A percentile compares a stretch with the other conserved stretches of the same genome.
phyloP scores from a whole-genome alignment of 2,329 filamentous ascomycete genomes.

The Claviceps arundinis region DNA sequence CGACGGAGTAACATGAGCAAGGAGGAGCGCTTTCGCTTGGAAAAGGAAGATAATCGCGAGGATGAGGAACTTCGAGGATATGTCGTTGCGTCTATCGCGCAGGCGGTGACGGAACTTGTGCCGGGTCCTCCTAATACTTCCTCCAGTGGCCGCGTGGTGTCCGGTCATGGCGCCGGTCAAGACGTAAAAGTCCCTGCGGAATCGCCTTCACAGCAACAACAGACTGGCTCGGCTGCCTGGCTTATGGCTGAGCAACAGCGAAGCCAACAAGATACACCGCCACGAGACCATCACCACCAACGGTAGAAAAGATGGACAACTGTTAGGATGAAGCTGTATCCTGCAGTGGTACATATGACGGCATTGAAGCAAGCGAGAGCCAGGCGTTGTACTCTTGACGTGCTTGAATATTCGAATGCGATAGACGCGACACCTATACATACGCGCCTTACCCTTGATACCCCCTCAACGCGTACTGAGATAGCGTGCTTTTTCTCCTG shows the following conservation, averaged over 20 bases:
- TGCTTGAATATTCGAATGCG: too few species aligned
- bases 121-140: conserved; percentile 28
- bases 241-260: conserved; percentile 33
- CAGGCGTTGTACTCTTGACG: too few species aligned
- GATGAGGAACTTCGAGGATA: conserved; percentile 62
- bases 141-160: conserved; percentile 6
- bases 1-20: conserved; percentile 76
- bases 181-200: conserved; percentile 50
- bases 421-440: too few species aligned
- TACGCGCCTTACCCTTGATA: too few species aligned
- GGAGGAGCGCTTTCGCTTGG: conserved; percentile 66
- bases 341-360: background rate
- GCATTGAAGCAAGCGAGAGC: background rate
- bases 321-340: background rate
- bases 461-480: too few species aligned
- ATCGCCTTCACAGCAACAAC: conserved; percentile 39
- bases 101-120: conserved; percentile 56
- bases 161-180: conserved; percentile 18
- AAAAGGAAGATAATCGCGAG: conserved; percentile 68
- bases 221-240: conserved; percentile 39
- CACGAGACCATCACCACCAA: conserved; percentile 30
- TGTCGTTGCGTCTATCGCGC: conserved; percentile 60
- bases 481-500: too few species aligned
- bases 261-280: conserved; percentile 28
- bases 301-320: background rate